Conservation (phyloP, 2,329 filamentous ascomycete species). For the Hypoxylon rubiginosum region DNA sequence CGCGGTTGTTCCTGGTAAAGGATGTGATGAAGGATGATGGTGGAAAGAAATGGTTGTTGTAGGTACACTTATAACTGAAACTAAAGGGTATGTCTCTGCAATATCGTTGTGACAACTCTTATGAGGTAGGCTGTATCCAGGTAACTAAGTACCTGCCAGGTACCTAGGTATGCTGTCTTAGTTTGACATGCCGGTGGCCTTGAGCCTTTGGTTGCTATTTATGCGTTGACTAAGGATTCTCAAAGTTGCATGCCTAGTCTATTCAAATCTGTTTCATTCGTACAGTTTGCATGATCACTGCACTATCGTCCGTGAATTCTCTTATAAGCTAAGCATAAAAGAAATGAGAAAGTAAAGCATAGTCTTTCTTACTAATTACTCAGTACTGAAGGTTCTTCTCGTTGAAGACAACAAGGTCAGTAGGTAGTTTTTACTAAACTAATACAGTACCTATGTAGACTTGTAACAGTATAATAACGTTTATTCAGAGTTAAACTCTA, state of each 20-base stretch:
- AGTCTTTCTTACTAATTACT: no score
- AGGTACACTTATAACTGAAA: neutral
- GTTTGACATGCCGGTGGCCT: neutral
- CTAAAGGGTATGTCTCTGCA: neutral
- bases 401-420: no score
- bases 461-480: no score
- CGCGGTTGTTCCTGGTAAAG: neutral
- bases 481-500: no score
- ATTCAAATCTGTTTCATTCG: neutral
- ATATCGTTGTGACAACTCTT: neutral
- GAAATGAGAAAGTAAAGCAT: neutral
- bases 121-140: neutral
- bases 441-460: no score
- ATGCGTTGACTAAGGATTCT: neutral
- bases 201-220: neutral
- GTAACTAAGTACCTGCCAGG: no score
- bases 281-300: neutral
- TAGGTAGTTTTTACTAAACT: no score
- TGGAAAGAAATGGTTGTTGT: neutral
- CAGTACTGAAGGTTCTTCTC: no score
- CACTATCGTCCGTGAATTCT: neutral
- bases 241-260: neutral
- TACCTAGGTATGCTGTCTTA: neutral
- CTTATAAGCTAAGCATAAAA: neutral
- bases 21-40: neutral